Percentiles rank a stretch among this genome's conserved stretches.
These are phyloP conservation scores for Aspergillus steynii DNA, from an alignment of 495 filamentous ascomycete species.

Conservation along the genomic window DNA sequence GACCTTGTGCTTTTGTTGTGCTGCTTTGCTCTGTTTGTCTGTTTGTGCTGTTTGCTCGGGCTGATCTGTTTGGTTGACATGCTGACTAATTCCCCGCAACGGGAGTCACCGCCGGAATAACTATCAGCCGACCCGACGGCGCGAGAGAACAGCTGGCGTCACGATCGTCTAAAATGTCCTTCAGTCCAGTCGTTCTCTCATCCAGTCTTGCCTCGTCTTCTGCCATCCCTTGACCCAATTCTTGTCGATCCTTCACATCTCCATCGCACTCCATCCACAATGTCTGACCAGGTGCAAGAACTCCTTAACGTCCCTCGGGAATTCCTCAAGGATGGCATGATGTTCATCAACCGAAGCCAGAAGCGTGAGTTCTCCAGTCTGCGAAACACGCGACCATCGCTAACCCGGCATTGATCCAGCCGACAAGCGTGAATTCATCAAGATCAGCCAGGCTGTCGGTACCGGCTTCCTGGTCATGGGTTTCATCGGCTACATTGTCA, in stretches of 20 bases:
- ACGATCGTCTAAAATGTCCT: not conserved
- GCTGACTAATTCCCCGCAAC: too few relatives aligned
- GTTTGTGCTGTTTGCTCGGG: too few relatives aligned
- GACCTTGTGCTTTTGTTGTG: too few relatives aligned
- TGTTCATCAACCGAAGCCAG: constrained; percentile 76
- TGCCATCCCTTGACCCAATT: not conserved
- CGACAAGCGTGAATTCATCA: constrained; percentile 85
- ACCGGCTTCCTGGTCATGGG: constrained; percentile 88
- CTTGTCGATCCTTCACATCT: not conserved
- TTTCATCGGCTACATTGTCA: constrained; percentile 85
- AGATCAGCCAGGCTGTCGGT: constrained; percentile 94
- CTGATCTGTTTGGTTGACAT: too few relatives aligned
- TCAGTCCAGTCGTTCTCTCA: not conserved
- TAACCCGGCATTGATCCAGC: constrained; percentile 40
- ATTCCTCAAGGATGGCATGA: constrained; percentile 74
- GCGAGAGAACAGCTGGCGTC: not conserved
- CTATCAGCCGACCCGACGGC: not conserved
- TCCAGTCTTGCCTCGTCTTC: not conserved
- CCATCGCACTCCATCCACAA: constrained; percentile 24
- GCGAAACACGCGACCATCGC: not conserved
- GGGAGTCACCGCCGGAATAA: not conserved
- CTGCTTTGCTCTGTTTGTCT: too few relatives aligned
- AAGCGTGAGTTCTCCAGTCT: constrained; percentile 52
- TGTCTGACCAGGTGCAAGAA: constrained; percentile 74
- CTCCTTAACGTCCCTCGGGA: constrained; percentile 72